Conservation (phyloP, 208 protist genomes). For the Endotrypanum monterogeii region DNA sequence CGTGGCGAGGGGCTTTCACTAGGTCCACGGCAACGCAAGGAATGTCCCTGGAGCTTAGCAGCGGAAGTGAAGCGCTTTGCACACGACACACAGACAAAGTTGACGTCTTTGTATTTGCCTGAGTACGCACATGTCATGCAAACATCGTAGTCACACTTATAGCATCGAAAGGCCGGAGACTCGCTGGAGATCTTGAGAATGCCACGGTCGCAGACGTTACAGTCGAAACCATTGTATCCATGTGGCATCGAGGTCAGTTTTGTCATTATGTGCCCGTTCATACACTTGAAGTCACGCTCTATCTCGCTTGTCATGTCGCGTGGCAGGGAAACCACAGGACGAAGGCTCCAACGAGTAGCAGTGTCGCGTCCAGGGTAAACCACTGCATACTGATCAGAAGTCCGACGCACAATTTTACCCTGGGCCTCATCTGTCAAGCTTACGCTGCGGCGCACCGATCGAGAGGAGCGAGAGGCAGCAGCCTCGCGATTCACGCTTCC, state of each 20-base stretch:
- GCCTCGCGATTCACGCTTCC: conserved; percentile 9
- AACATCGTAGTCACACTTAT: conserved; percentile 91
- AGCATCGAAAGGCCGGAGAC: conserved; percentile 77
- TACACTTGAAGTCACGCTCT: conserved; percentile 67
- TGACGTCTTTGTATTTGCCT: conserved; percentile 76
- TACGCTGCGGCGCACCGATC: conserved; percentile 50
- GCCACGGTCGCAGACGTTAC: conserved; percentile 84
- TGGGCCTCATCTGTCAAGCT: conserved; percentile 39
- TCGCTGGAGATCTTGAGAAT: conserved; percentile 75
- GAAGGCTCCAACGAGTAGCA: conserved; percentile 75
- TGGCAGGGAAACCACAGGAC: conserved; percentile 73
- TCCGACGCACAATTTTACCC: conserved; percentile 60
- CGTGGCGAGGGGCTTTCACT: conserved; percentile 78
- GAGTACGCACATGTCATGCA: conserved; percentile 82
- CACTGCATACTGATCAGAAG: conserved; percentile 75
- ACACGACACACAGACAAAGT: conserved; percentile 87
- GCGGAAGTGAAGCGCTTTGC: conserved; percentile 78
- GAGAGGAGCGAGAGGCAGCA: conserved; percentile 22
- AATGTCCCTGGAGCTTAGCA: conserved; percentile 78
- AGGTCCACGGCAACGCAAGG: conserved; percentile 75
- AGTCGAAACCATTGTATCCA: conserved; percentile 89
- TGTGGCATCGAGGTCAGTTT: conserved; percentile 84
- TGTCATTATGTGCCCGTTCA: conserved; percentile 88
- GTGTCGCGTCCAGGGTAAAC: conserved; percentile 75
- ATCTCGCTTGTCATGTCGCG: conserved; percentile 62